Evolutionary conservation across 1,139 yeast genomes (phyloP).

Genomic region (Zygosaccharomyces sapae): DNA sequence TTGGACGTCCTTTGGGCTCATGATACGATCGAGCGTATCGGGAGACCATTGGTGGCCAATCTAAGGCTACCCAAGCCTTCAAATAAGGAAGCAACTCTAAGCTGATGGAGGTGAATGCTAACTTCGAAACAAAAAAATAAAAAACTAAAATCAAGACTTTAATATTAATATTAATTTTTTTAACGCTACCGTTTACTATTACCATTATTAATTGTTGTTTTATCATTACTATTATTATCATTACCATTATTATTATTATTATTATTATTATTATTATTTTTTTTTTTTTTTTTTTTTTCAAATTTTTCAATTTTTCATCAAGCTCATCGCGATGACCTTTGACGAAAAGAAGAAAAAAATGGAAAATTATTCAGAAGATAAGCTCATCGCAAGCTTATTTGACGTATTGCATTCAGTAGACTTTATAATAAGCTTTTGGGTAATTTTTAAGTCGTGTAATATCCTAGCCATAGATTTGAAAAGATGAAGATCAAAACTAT

Average conservation of each 20-base stretch:
- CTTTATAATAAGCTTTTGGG: not conserved
- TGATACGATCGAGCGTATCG: slow-evolving; percentile 60
- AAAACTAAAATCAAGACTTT: not conserved
- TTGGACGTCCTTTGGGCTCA: slow-evolving; percentile 88
- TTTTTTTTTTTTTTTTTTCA: too few species aligned
- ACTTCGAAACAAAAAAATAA: not conserved
- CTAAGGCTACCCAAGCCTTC: slow-evolving; percentile 21
- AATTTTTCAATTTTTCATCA: not conserved
- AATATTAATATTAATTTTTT: not conserved
- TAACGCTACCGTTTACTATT: not conserved
- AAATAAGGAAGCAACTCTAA: slow-evolving; percentile 3
- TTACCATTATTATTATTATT: not conserved
- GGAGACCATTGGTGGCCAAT: slow-evolving; percentile 36
- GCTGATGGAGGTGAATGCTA: not conserved
- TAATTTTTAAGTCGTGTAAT: not conserved
- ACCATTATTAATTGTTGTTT: not conserved
- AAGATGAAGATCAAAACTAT: slow-evolving; percentile 79
- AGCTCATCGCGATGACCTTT: slow-evolving; percentile 1
- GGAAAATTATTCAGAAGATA: slow-evolving; percentile 2
- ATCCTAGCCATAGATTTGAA: not conserved
- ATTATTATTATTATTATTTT: too few species aligned
- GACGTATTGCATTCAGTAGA: not conserved
- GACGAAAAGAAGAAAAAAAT: slow-evolving; percentile 8
- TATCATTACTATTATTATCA: slow-evolving; percentile 1
- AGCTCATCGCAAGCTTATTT: slow-evolving; percentile 15